Conservation (phyloP, 176 grass and related monocot species). For the Triticum dicoccoides region DNA sequence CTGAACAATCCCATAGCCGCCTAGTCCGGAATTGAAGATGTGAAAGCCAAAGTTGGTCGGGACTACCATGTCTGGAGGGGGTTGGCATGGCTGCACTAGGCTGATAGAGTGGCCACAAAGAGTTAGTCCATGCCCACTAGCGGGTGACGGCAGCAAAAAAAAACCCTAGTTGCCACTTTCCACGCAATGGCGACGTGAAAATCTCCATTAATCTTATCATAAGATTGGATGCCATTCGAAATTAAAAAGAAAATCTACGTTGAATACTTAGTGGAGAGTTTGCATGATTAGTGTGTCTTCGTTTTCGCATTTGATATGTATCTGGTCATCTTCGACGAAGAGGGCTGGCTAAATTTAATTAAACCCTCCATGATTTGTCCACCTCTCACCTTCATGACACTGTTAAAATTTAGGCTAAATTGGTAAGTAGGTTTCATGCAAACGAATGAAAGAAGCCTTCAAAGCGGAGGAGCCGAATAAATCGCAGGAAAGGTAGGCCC, state of each 20-base stretch:
- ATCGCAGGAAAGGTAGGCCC: conserved; percentile 7
- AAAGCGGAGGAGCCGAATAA: not conserved
- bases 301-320: not conserved
- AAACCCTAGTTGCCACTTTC: no score
- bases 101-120: no score
- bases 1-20: no score
- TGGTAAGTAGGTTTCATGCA: not conserved
- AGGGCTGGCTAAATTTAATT: no score
- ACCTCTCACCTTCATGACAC: not conserved
- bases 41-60: no score
- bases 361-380: not conserved
- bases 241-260: not conserved
- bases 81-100: no score
- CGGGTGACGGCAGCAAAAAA: no score
- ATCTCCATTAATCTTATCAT: no score
- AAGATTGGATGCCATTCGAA: not conserved
- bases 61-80: no score
- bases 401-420: not conserved
- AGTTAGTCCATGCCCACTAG: no score
- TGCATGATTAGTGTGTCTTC: not conserved
- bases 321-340: not conserved
- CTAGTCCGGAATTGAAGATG: no score
- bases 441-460: not conserved
- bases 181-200: no score
- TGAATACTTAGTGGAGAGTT: not conserved